These are phyloP conservation scores for Fusarium nelsonii DNA, from an alignment of 2,329 filamentous ascomycete genomes.

Conservation along the genomic window DNA sequence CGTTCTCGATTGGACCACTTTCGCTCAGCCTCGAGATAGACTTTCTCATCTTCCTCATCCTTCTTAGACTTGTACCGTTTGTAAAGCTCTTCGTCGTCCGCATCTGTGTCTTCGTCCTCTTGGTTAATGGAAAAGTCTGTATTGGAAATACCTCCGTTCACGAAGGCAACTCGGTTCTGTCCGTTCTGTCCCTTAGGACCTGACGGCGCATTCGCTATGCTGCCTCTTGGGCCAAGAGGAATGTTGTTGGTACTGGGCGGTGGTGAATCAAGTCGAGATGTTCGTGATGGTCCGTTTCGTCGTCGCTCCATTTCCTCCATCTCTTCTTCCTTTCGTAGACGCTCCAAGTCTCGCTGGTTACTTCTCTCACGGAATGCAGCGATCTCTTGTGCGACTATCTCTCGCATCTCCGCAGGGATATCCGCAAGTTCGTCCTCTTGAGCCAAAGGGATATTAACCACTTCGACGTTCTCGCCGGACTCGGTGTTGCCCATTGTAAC, in stretches of 20 bases:
- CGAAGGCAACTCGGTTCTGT: conserved; percentile 72
- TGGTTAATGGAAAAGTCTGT: conserved; percentile 67
- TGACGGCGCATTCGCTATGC: conserved; percentile 80
- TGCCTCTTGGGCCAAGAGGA: conserved; percentile 56
- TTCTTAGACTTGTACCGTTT: conserved; percentile 77
- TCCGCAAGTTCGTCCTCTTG: conserved; percentile 95
- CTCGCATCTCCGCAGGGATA: conserved; percentile 95
- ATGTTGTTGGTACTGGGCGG: conserved; percentile 68
- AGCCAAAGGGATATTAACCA: conserved; percentile 88
- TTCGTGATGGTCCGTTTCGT: conserved; percentile 72
- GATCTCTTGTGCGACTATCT: conserved; percentile 94
- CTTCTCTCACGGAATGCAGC: conserved; percentile 93
- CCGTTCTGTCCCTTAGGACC: conserved; percentile 75
- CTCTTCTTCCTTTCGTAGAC: conserved; percentile 89
- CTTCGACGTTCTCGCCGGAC: conserved; percentile 77
- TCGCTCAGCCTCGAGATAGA: conserved; percentile 86
- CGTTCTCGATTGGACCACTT: conserved; percentile 93
- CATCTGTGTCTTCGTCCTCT: conserved; percentile 89
- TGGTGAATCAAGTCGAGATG: conserved; percentile 78
- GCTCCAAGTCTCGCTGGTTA: conserved; percentile 87
- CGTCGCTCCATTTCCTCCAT: conserved; percentile 87
- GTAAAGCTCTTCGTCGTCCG: conserved; percentile 88
- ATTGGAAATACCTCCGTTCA: conserved; percentile 80
- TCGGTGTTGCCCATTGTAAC: conserved; percentile 75
- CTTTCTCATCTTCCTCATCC: conserved; percentile 80